Conservation (phyloP, 2,329 filamentous ascomycete species). For the Fusarium irregulare region DNA sequence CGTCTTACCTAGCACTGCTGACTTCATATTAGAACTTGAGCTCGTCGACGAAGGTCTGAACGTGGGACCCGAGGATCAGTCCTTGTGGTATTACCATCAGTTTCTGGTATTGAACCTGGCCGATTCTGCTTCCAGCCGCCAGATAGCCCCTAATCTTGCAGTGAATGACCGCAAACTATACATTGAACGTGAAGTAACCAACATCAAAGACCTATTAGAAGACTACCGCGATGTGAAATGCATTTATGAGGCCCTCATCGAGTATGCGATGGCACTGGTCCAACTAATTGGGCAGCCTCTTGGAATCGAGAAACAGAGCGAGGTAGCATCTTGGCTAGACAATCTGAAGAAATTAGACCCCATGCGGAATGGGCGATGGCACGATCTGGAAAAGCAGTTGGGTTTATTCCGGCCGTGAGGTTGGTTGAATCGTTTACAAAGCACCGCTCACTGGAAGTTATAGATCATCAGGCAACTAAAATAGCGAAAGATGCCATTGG, state of each 20-base stretch:
- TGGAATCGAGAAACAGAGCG: conserved; percentile 54
- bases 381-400: conserved; percentile 69
- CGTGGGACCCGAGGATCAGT: conserved; percentile 93
- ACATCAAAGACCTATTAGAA: conserved; percentile 73
- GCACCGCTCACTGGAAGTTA: neutral
- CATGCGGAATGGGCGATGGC: conserved; percentile 79
- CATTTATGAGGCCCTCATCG: conserved; percentile 87
- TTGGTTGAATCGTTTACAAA: neutral
- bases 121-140: conserved; percentile 59
- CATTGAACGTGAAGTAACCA: conserved; percentile 76
- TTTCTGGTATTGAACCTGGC: conserved; percentile 80
- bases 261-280: conserved; percentile 73
- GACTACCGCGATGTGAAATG: conserved; percentile 76
- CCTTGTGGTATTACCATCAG: conserved; percentile 96
- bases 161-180: conserved; percentile 72
- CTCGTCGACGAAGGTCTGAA: conserved; percentile 83
- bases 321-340: conserved; percentile 69
- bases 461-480: neutral
- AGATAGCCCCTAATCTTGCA: conserved; percentile 73
- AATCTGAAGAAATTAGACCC: conserved; percentile 78
- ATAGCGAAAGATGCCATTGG: neutral
- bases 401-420: conserved; percentile 19
- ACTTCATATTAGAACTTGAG: conserved; percentile 70
- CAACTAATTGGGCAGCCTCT: conserved; percentile 61
- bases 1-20: neutral